Percentiles rank a stretch among this genome's conserved stretches.
phyloP scores from a whole-genome alignment of 805 yeast species.

The Lachancea fermentati region DNA sequence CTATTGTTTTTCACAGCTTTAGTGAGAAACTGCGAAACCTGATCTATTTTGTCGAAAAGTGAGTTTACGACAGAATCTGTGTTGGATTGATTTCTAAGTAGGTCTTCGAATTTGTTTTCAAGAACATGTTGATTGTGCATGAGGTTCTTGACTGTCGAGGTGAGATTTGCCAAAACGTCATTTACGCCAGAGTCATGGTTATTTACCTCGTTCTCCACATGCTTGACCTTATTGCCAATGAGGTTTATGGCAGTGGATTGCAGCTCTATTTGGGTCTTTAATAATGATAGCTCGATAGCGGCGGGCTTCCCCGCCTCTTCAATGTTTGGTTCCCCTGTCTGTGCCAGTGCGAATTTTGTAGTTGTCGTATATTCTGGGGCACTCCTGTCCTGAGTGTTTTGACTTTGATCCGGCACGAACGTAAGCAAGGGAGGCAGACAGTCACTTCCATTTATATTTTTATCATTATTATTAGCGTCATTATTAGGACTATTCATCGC shows the following conservation, averaged over 20 bases:
- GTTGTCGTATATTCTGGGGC: not conserved
- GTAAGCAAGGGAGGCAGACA: not conserved
- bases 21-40: constrained; percentile 7
- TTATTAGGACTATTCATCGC: not conserved
- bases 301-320: not conserved
- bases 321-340: not conserved
- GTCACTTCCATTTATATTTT: not conserved
- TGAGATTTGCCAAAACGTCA: constrained; percentile 18
- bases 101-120: constrained; percentile 33
- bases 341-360: not conserved
- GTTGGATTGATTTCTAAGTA: constrained; percentile 32
- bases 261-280: constrained; percentile 2
- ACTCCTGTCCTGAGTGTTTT: not conserved
- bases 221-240: constrained; percentile 8
- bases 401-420: not conserved
- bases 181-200: constrained; percentile 10
- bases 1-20: constrained; percentile 8
- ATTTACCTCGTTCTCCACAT: constrained; percentile 6
- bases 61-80: constrained; percentile 32
- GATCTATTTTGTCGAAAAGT: constrained; percentile 5
- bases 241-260: constrained; percentile 8
- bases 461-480: not conserved
- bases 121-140: constrained; percentile 32
- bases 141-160: constrained; percentile 25
- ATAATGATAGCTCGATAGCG: not conserved